Conservation (phyloP, 495 filamentous ascomycete genomes). For the Parmelia sp. region DNA sequence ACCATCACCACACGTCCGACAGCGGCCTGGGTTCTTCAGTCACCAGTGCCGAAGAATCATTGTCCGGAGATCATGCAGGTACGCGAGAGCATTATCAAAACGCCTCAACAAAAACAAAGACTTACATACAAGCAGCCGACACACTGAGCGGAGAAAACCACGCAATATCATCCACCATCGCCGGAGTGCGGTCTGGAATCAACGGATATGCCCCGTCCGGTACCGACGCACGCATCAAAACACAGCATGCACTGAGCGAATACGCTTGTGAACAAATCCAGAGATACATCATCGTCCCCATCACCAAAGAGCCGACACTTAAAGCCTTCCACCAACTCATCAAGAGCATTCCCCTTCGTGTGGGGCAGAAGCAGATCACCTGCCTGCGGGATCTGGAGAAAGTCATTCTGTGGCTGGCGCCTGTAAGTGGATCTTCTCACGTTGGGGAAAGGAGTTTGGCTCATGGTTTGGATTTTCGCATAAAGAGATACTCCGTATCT, state of each 20-base stretch:
- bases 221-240: conserved; percentile 26
- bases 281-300: conserved; percentile 50
- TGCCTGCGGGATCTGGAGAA: conserved; percentile 87
- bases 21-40: conserved; percentile 55
- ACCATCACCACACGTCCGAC: conserved; percentile 41
- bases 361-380: conserved; percentile 71
- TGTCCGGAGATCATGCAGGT: conserved; percentile 22
- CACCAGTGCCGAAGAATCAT: conserved; percentile 32
- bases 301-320: conserved; percentile 43
- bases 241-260: conserved; percentile 41
- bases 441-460: conserved; percentile 51
- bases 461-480: conserved; percentile 55
- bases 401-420: conserved; percentile 76
- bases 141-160: conserved; percentile 10
- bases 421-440: conserved; percentile 59
- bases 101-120: conserved; percentile 12
- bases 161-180: conserved; percentile 9
- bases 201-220: conserved; percentile 34
- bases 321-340: conserved; percentile 76
- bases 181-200: conserved; percentile 38
- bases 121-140: conserved; percentile 24
- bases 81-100: conserved; percentile 17
- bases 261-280: conserved; percentile 51
- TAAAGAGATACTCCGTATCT: conserved; percentile 69
- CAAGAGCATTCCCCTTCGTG: conserved; percentile 64